Evolutionary conservation across 352 stramenopile genomes (phyloP).

Genomic region (Phytophthora constricta): DNA sequence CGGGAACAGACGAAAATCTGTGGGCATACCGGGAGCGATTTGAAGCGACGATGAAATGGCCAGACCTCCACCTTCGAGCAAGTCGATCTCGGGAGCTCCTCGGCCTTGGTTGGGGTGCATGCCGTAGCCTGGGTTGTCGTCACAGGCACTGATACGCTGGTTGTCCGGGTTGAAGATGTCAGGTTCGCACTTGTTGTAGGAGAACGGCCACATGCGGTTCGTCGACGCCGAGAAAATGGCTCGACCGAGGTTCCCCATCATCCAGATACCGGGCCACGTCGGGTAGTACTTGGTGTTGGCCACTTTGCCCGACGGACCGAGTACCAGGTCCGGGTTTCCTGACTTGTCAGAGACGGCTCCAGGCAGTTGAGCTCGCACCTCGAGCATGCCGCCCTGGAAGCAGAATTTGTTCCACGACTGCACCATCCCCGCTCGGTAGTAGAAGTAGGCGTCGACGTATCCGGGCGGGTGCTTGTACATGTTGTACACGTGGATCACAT

Average conservation of each 20-base stretch:
- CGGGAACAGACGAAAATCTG: constrained; percentile 62
- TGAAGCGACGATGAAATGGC: constrained; percentile 92
- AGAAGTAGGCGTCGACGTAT: constrained; percentile 56
- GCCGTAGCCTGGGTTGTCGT: constrained; percentile 89
- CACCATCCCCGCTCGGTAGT: constrained; percentile 78
- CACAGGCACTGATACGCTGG: constrained; percentile 89
- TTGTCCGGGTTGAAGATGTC: constrained; percentile 57
- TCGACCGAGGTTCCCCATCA: constrained; percentile 95
- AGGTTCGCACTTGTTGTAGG: constrained; percentile 91
- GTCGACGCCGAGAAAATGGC: constrained; percentile 95
- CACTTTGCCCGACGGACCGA: constrained; percentile 55
- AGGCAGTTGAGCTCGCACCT: constrained; percentile 91
- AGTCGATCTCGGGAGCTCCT: constrained; percentile 95
- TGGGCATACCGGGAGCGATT: constrained; percentile 76
- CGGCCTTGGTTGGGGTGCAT: constrained; percentile 85
- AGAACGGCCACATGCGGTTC: constrained; percentile 97
- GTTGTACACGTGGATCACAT: constrained; percentile 61
- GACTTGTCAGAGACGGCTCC: constrained; percentile 60
- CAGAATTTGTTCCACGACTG: constrained; percentile 95
- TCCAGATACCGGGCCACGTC: constrained; percentile 96
- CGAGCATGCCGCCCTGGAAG: constrained; percentile 94
- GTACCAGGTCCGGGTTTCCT: constrained; percentile 51
- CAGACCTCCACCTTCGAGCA: constrained; percentile 89
- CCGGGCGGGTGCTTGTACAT: constrained; percentile 53
- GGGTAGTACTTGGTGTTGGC: constrained; percentile 68